Percentiles rank a stretch among this genome's conserved stretches.
These are phyloP conservation scores for Trypanosoma conorhini DNA, from an alignment of 208 protist genomes.

Conservation along the genomic window DNA sequence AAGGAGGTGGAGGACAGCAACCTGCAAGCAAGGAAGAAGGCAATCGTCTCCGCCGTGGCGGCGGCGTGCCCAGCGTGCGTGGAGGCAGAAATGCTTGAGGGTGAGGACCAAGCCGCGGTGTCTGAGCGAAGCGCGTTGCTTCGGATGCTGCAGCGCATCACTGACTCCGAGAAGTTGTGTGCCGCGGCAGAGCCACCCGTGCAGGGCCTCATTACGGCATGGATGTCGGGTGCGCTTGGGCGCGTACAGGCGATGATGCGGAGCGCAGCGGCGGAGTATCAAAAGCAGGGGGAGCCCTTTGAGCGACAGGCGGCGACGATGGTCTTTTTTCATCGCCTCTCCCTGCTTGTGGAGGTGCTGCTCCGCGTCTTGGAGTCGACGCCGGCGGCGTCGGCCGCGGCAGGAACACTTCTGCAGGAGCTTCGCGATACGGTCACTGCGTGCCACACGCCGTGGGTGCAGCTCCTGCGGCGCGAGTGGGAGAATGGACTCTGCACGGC, in stretches of 20 bases:
- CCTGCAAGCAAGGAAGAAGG: neutral
- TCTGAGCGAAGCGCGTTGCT: neutral
- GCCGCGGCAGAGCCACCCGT: neutral
- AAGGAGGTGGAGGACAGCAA: neutral
- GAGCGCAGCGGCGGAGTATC: neutral
- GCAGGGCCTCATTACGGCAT: slow-evolving; percentile 3
- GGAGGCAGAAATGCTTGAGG: neutral
- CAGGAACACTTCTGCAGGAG: slow-evolving; percentile 2
- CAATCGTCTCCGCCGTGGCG: neutral
- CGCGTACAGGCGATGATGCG: slow-evolving; percentile 15
- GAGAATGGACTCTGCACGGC: slow-evolving; percentile 18
- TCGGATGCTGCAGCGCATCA: slow-evolving; percentile 15
- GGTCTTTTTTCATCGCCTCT: slow-evolving; percentile 23
- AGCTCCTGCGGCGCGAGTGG: slow-evolving; percentile 25
- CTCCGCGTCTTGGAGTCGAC: slow-evolving; percentile 2
- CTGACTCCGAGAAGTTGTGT: slow-evolving; percentile 7
- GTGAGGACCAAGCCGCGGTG: neutral
- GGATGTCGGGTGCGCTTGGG: slow-evolving; percentile 11
- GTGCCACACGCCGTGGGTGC: slow-evolving; percentile 24
- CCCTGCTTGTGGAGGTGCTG: slow-evolving; percentile 21
- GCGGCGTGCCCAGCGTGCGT: neutral
- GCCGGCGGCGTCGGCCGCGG: neutral
- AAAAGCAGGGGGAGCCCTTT: slow-evolving; percentile 13
- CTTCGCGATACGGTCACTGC: slow-evolving; percentile 18
- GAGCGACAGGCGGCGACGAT: slow-evolving; percentile 1